Percentiles rank a stretch among this genome's conserved stretches.
Conservation (phyloP, 371 early-diverging fungal species). For the Mortierella sp. region DNA sequence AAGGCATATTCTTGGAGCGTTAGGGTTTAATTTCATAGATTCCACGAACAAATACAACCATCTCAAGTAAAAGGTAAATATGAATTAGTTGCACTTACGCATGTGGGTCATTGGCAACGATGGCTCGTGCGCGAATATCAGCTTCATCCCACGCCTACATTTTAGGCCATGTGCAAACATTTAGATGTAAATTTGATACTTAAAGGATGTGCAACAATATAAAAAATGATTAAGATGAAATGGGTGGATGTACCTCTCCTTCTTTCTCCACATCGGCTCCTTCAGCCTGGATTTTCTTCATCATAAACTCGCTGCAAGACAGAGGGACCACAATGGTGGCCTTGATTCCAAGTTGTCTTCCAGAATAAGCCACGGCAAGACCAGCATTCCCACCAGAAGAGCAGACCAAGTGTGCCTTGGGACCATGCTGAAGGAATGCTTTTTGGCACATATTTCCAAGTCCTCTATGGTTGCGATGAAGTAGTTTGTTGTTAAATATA, state of each 20-base stretch:
- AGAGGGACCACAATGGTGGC: constrained; percentile 74
- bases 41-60: neutral
- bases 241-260: constrained; percentile 63
- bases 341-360: constrained; percentile 69
- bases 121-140: constrained; percentile 64
- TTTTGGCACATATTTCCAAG: constrained; percentile 73
- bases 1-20: neutral
- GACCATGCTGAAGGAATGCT: constrained; percentile 64
- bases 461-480: constrained; percentile 59
- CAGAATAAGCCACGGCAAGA: constrained; percentile 78
- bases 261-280: constrained; percentile 69
- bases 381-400: constrained; percentile 79
- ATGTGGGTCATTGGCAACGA: constrained; percentile 61
- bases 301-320: constrained; percentile 62
- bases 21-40: neutral
- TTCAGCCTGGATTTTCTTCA: constrained; percentile 69
- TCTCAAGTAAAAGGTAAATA: neutral
- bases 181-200: neutral
- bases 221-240: neutral
- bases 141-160: constrained; percentile 67
- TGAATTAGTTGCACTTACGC: constrained; percentile 52
- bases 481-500: neutral
- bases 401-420: constrained; percentile 68
- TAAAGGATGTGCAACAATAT: neutral
- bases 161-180: neutral